Evolutionary conservation across 768 basidiomycete genomes (phyloP), one percentile per base, ranked within the genome.

Genomic region (Naematelia encephala): DNA sequence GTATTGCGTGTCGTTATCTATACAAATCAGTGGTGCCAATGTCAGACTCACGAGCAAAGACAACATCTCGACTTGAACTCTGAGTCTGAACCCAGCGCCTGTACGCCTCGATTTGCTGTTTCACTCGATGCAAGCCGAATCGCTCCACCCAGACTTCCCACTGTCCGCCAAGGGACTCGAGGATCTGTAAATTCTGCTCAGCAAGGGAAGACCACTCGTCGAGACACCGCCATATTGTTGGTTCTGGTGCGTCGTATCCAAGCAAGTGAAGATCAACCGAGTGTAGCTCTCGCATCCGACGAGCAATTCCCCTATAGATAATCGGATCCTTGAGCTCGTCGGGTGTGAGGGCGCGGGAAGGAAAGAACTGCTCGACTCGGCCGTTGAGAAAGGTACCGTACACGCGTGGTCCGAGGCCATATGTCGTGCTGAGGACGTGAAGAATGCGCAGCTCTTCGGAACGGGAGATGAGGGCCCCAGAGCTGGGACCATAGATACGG

Each of bases 381-480:
- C 96, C 96, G 75, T 98, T 99, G 64, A 85, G 83, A 77, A 98
- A 98, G 1, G 93, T 97, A 46, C 96, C 96, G 73, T 89, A 91
- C 23, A 99, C 85, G 63, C 85, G 84, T 25, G 96, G 92, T 12
- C 92, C 94, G 51, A 99, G 88, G 65, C 83, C 83, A 78, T 92
- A 97, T 59, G 81, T 81, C 10, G 90, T 89, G 23, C 91, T 94
- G 48, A 99, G 86, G 47, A 88, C 80, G 78, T 97, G 90, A 50
- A 99, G 84, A 26, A 86, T 89, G 66, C 87, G 86, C 28, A 98
- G 84, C 75, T 98, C 96, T 60, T 83, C 84, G 10, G 85, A 82
- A 29, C 94, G 89, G 57, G 89, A 91, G 72, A 99, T 91, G 70
- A 99, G 85, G 12, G 84, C 81, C 26, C 84, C 85, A 4, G 92